Percentiles rank a stretch among this genome's conserved stretches.
Evolutionary conservation across 805 yeast genomes (phyloP).

Genomic region (Candida saitoana): DNA sequence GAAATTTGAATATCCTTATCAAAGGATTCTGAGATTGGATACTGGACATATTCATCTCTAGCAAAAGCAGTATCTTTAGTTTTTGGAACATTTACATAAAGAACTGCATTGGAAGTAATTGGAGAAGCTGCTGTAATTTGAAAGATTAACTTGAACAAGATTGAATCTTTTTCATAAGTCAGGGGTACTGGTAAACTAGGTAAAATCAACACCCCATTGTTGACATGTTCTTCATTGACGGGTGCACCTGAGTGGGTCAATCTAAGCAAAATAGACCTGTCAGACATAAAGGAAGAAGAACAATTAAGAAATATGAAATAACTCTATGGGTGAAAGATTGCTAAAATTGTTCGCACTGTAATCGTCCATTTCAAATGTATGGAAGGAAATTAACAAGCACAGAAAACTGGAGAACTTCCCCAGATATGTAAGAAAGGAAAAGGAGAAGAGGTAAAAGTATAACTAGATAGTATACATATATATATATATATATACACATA

Average conservation of each 20-base stretch:
- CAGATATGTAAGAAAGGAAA: too few relatives aligned
- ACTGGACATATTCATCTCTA: conserved; percentile 52
- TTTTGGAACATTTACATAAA: conserved; percentile 72
- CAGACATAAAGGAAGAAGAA: conserved; percentile 1
- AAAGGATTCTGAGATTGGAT: conserved; percentile 52
- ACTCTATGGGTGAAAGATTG: too few relatives aligned
- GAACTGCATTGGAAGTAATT: conserved; percentile 63
- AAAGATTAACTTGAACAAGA: conserved; percentile 51
- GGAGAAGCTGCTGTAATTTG: conserved; percentile 72
- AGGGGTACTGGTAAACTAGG: conserved; percentile 43
- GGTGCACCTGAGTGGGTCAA: conserved; percentile 49
- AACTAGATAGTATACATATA: too few relatives aligned
- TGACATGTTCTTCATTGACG: conserved; percentile 27
- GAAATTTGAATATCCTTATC: conserved; percentile 59
- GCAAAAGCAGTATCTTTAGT: conserved; percentile 40
- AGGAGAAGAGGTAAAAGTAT: too few relatives aligned
- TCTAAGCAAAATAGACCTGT: conserved; percentile 41
- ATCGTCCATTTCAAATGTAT: not conserved
- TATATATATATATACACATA: too few relatives aligned
- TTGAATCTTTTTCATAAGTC: conserved; percentile 31
- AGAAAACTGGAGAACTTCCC: too few relatives aligned
- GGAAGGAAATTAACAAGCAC: too few relatives aligned
- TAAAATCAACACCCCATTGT: conserved; percentile 48
- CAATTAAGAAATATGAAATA: not conserved
- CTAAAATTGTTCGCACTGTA: not conserved